Percentiles rank a stretch among this genome's conserved stretches.
These are phyloP conservation scores for Calonectria montana DNA, from an alignment of 2,329 filamentous ascomycete species.

Conservation along the genomic window DNA sequence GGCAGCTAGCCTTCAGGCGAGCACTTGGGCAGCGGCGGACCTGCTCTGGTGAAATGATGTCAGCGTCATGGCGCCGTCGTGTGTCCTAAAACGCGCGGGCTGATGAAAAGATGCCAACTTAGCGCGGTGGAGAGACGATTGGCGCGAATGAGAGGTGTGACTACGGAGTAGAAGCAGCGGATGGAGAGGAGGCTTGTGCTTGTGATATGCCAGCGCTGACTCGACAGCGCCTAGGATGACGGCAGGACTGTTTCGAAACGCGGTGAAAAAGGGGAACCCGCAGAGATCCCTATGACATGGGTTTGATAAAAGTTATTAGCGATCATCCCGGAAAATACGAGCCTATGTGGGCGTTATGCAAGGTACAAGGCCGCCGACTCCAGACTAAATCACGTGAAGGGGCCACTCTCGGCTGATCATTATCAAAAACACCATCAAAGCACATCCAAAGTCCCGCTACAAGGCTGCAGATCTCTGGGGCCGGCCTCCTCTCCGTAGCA, in stretches of 20 bases:
- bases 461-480: constrained; percentile 4
- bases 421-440: constrained; percentile 10
- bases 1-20: not conserved
- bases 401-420: not conserved
- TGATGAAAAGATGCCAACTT: not conserved
- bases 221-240: not conserved
- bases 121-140: not conserved
- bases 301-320: constrained; percentile 4
- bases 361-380: not conserved
- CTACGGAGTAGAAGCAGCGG: too few relatives aligned
- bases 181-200: not conserved
- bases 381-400: not conserved
- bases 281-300: not conserved
- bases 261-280: not conserved
- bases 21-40: not conserved
- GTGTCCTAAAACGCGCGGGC: not conserved
- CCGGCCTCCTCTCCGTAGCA: not conserved
- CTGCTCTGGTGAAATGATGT: not conserved
- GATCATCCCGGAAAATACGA: not conserved
- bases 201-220: not conserved
- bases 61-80: not conserved
- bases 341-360: not conserved
- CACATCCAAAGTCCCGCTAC: not conserved
- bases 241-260: not conserved
- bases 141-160: not conserved